Conservation (phyloP, 345 rosid genomes). For the Arabis hirsuta region DNA sequence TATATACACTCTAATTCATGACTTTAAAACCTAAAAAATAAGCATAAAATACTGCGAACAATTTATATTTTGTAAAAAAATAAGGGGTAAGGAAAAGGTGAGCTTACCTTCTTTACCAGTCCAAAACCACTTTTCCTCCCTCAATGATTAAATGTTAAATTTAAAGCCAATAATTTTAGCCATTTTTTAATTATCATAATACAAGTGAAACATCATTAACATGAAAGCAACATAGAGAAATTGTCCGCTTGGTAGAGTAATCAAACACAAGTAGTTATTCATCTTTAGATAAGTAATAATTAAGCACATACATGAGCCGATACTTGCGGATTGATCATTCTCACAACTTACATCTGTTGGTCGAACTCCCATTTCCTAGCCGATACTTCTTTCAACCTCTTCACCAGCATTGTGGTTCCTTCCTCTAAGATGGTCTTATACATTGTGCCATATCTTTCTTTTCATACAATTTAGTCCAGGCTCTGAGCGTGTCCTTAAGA, state of each 20-base stretch:
- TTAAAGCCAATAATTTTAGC: no score
- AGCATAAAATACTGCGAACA: no score
- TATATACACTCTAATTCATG: no score
- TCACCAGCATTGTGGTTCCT: constrained; percentile 85
- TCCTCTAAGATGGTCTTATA: constrained; percentile 94
- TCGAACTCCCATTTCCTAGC: constrained; percentile 87
- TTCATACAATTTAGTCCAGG: constrained; percentile 84
- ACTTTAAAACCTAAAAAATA: no score
- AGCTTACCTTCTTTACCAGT: no score
- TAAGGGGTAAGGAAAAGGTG: no score
- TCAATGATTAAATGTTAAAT: no score
- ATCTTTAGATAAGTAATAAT: constrained; percentile 80
- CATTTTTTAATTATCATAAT: no score
- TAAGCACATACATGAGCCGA: constrained; percentile 71
- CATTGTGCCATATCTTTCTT: constrained; percentile 89
- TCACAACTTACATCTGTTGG: constrained; percentile 84
- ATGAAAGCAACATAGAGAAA: constrained; percentile 25
- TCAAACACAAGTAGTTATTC: constrained; percentile 90
- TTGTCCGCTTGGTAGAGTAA: constrained; percentile 64
- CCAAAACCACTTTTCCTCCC: no score
- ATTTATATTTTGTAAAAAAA: no score
- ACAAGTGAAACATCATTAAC: no score
- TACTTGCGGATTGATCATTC: constrained; percentile 4
- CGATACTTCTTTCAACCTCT: constrained; percentile 77
- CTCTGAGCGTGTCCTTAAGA: constrained; percentile 86